Conservation (phyloP, 1,139 yeast genomes). For the Blastobotrys elegans region DNA sequence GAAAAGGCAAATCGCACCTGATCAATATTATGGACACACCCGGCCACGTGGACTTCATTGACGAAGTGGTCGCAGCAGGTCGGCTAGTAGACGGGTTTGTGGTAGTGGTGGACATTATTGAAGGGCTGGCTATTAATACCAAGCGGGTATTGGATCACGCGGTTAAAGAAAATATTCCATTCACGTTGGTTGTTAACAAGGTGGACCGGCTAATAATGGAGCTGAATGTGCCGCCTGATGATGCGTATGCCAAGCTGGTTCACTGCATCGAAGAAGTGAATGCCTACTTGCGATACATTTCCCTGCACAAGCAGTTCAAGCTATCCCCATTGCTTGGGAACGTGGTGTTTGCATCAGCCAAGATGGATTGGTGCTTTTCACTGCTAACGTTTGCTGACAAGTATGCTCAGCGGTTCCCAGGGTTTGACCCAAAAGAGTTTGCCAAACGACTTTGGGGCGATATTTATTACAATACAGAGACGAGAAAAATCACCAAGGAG, state of each 20-base stretch:
- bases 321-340: slow-evolving; percentile 63
- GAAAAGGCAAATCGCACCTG: slow-evolving; percentile 51
- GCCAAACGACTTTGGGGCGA: slow-evolving; percentile 73
- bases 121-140: slow-evolving; percentile 63
- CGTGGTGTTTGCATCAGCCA: slow-evolving; percentile 69
- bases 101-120: slow-evolving; percentile 77
- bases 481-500: slow-evolving; percentile 43
- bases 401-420: slow-evolving; percentile 40
- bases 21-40: slow-evolving; percentile 79
- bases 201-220: slow-evolving; percentile 79
- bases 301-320: slow-evolving; percentile 16
- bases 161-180: slow-evolving; percentile 44
- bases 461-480: slow-evolving; percentile 45
- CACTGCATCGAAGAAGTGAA: slow-evolving; percentile 63
- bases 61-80: slow-evolving; percentile 60
- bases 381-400: slow-evolving; percentile 57
- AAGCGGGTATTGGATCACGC: slow-evolving; percentile 47
- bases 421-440: slow-evolving; percentile 42
- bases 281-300: slow-evolving; percentile 35
- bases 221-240: slow-evolving; percentile 65
- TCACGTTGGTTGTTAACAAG: slow-evolving; percentile 70
- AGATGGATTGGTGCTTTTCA: slow-evolving; percentile 59
- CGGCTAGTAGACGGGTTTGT: slow-evolving; percentile 61
- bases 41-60: slow-evolving; percentile 81
- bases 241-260: slow-evolving; percentile 64